These are phyloP conservation scores for Penicillium flavigenum DNA, from an alignment of 495 filamentous ascomycete genomes.

Conservation along the genomic window DNA sequence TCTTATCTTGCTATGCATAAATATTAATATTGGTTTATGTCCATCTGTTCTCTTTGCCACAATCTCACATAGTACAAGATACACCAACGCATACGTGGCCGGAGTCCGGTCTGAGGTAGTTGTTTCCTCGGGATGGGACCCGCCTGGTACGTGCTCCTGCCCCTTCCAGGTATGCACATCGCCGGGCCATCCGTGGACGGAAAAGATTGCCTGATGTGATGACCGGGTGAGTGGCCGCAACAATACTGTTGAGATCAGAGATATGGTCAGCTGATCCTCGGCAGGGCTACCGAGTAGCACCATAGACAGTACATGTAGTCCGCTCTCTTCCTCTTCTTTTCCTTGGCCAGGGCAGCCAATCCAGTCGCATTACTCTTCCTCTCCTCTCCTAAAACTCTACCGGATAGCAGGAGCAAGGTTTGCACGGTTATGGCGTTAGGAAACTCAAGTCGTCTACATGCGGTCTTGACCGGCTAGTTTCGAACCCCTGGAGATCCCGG, in stretches of 20 bases:
- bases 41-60: background rate
- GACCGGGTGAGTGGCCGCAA: background rate
- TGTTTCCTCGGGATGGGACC: background rate
- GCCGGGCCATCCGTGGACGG: background rate
- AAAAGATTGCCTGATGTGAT: background rate
- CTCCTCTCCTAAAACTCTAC: too few species aligned
- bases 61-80: background rate
- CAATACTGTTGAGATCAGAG: too few species aligned
- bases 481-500: background rate
- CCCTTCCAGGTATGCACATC: background rate
- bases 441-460: background rate
- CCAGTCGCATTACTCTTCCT: too few species aligned
- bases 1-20: slow-evolving; percentile 12
- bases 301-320: too few species aligned
- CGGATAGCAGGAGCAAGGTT: background rate
- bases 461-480: background rate
- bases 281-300: too few species aligned
- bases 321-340: too few species aligned
- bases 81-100: background rate
- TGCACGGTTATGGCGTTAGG: background rate
- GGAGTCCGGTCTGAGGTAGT: background rate
- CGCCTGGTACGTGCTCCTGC: slow-evolving; percentile 2
- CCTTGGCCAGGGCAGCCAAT: too few species aligned
- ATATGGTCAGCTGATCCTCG: too few species aligned
- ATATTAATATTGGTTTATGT: slow-evolving; percentile 6